Base-by-base conservation (phyloP, 768 basidiomycete species). In the Asterophora parasitica region DNA sequence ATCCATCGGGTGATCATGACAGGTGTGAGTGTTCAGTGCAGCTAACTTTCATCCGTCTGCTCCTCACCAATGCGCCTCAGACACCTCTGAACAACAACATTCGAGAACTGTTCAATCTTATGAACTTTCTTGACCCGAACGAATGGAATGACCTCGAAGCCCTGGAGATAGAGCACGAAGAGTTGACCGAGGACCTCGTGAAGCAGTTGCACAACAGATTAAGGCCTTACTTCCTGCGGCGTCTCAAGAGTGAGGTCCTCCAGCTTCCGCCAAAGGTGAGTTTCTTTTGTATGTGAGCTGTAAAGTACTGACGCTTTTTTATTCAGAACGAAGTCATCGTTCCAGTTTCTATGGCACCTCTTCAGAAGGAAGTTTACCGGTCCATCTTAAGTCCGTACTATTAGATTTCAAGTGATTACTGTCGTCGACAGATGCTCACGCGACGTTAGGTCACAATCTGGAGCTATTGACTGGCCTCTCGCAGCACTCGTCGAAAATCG, bases 21-120 rank as follows among this genome's bases (percentile, higher is more conserved):
- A 37, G 91, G 92, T 41, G 85, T 85, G 62, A 60, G 78, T 61
- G 26, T 19, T n/a, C 1, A 33, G 32, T 16, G 27, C 33, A 17
- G 6, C 23, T 23, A 23, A 23, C 3, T 23, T 53, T 37, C 15
- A 44, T 42, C 23, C 4, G 33, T 42, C 46, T 23, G 34, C 16
- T 34, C 41, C 19, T 50, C 36, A 56, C 53, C 57, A 13, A 49
- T 32, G 3, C 20, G 15, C 32, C 32, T 15, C 49, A 92, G 78
- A 98, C 96, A 0, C 95, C 95, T 0, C 65, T 98, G 49, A 98
- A 98, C 66, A 98, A 98, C 71, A 98, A 97, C 61, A 86, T 99
- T 17, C 78, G 91, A 39, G 96, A 99, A 66, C 67, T 99, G 19
- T 95, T 98, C 74, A 98, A 94, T 63, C 75, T 99, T 35, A 92